Evolutionary conservation across 169 alveolate species (phyloP).

Genomic region (Eimeria maxima): DNA sequence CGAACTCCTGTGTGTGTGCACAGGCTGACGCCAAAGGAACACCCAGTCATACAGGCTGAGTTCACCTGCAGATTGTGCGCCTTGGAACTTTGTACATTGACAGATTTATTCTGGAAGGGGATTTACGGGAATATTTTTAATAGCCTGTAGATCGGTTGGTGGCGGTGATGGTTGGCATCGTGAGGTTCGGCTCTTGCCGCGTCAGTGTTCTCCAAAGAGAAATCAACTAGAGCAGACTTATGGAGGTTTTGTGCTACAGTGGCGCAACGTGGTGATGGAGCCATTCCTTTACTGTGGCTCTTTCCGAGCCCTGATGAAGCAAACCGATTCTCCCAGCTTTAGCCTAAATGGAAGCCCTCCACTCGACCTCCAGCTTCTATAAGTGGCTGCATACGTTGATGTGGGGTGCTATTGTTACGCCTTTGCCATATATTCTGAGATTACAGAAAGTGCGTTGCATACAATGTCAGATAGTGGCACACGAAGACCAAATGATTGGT

Average conservation of each 20-base stretch:
- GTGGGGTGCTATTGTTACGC: not conserved
- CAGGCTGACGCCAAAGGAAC: not conserved
- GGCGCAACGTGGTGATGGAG: not conserved
- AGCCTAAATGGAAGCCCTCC: not conserved
- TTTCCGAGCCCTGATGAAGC: not conserved
- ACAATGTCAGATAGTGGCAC: not conserved
- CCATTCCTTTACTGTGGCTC: not conserved
- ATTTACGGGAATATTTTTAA: not conserved
- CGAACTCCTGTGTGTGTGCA: not conserved
- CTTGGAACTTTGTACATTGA: not conserved
- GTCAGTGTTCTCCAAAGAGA: not conserved
- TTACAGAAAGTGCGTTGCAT: not conserved
- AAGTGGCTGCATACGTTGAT: too few species aligned
- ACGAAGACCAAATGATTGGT: not conserved
- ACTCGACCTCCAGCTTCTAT: not conserved
- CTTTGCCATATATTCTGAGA: not conserved
- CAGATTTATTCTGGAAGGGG: too few species aligned
- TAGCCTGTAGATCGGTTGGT: not conserved
- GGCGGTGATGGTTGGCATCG: not conserved
- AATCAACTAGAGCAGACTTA: not conserved
- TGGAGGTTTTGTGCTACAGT: not conserved
- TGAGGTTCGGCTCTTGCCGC: not conserved
- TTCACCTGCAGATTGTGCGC: constrained; percentile 14
- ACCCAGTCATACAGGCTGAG: not conserved
- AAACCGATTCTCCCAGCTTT: not conserved